These are phyloP conservation scores for Tricholoma matsutake DNA, from an alignment of 768 basidiomycete genomes.

Conservation along the genomic window DNA sequence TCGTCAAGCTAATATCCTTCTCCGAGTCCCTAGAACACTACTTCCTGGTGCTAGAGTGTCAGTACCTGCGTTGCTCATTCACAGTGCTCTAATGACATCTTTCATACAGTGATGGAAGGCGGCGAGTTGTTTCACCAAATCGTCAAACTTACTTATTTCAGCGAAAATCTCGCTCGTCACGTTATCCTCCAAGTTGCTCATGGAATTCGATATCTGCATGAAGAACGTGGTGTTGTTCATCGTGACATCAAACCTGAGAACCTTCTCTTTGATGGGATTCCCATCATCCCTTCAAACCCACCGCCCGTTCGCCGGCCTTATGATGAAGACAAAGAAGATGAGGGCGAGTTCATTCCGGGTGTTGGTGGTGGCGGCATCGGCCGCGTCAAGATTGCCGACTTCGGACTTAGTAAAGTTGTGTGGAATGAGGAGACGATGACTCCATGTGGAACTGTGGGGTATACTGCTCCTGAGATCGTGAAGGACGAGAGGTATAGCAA, in stretches of 20 bases:
- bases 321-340: slow-evolving; percentile 98
- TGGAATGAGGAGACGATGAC: slow-evolving; percentile 99
- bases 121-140: slow-evolving; percentile 99
- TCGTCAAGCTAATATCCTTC: slow-evolving; percentile 90
- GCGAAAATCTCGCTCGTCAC: slow-evolving; percentile 94
- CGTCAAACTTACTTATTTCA: slow-evolving; percentile 98
- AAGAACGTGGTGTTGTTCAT: slow-evolving; percentile 97
- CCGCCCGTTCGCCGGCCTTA: slow-evolving; percentile 72
- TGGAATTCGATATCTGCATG: slow-evolving; percentile 93
- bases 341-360: slow-evolving; percentile 91
- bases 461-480: slow-evolving; percentile 99
- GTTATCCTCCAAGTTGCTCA: slow-evolving; percentile 95
- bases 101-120: slow-evolving; percentile 82
- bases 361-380: slow-evolving; percentile 97
- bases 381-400: slow-evolving; percentile 97
- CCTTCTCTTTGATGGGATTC: slow-evolving; percentile 89
- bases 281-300: slow-evolving; percentile 81
- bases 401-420: slow-evolving; percentile 94
- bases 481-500: slow-evolving; percentile 97
- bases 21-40: slow-evolving; percentile 92
- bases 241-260: slow-evolving; percentile 99
- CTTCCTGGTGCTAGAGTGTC: slow-evolving; percentile 89
- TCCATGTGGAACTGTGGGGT: slow-evolving; percentile 99
- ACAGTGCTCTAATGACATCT: slow-evolving; percentile 11
- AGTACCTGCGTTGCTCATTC: slow-evolving; percentile 26